Percentiles rank a stretch among this genome's conserved stretches.
Evolutionary conservation across 805 yeast species (phyloP).

Genomic region (Metschnikowia matae): DNA sequence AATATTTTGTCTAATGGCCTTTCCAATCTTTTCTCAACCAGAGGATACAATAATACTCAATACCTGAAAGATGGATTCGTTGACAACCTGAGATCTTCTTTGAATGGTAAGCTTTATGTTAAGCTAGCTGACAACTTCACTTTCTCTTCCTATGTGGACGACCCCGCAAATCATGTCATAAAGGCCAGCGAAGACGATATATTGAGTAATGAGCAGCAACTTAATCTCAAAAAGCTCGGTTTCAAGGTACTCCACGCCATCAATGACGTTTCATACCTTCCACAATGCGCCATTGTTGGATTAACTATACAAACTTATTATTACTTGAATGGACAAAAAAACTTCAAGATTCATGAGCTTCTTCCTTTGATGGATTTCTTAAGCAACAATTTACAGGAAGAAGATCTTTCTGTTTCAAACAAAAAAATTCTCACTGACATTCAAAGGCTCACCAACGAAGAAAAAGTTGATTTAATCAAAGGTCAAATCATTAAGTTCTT

Average conservation of each 20-base stretch:
- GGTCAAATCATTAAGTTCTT: constrained; percentile 24
- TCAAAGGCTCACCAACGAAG: constrained; percentile 16
- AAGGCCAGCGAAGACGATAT: constrained; percentile 14
- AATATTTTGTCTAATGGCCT: constrained; percentile 36
- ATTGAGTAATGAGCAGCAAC: constrained; percentile 24
- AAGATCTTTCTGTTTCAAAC: constrained; percentile 22
- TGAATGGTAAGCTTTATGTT: constrained; percentile 37
- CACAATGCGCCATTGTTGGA: constrained; percentile 54
- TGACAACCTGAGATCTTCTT: constrained; percentile 25
- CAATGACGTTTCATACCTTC: constrained; percentile 46
- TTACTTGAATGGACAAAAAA: constrained; percentile 18
- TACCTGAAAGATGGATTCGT: constrained; percentile 22
- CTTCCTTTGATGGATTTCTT: constrained; percentile 30
- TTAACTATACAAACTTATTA: constrained; percentile 35
- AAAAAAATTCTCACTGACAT: constrained; percentile 19
- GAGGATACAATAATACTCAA: constrained; percentile 1
- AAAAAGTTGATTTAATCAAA: constrained; percentile 24
- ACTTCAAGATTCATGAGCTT: constrained; percentile 21
- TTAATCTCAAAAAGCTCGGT: constrained; percentile 47
- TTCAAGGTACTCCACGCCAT: constrained; percentile 51
- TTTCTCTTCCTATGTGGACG: constrained; percentile 25
- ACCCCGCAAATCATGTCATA: constrained; percentile 12
- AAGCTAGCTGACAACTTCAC: constrained; percentile 32
- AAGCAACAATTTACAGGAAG: constrained; percentile 21
- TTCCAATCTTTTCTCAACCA: constrained; percentile 23